Evolutionary conservation across 2,329 filamentous ascomycete genomes (phyloP).

Genomic region (Emergomyces pasteurianus): DNA sequence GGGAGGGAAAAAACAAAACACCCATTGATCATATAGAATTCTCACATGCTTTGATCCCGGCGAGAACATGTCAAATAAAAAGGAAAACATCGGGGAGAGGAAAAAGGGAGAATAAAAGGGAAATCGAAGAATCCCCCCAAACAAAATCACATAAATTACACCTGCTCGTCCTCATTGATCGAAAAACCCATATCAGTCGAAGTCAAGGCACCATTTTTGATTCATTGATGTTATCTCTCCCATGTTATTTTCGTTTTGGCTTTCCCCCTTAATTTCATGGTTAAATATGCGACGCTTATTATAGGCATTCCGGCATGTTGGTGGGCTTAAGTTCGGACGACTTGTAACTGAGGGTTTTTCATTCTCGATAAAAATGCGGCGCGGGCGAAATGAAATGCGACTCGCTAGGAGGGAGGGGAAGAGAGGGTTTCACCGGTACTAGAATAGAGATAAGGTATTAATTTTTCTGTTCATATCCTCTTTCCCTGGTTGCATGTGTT

Average conservation of each 20-base stretch:
- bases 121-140: neutral
- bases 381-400: neutral
- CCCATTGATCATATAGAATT: neutral
- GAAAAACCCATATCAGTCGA: neutral
- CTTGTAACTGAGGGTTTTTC: neutral
- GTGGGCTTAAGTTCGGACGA: neutral
- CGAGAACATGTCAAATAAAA: neutral
- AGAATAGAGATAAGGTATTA: neutral
- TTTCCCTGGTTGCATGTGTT: neutral
- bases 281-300: neutral
- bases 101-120: neutral
- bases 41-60: neutral
- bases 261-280: neutral
- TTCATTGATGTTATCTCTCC: neutral
- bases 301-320: neutral
- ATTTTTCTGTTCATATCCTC: neutral
- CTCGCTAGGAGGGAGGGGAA: neutral
- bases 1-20: neutral
- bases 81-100: neutral
- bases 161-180: neutral
- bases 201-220: neutral
- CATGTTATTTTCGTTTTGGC: neutral
- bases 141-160: neutral
- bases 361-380: neutral
- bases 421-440: slow-evolving; percentile 9